Conservation (phyloP, 176 grass and related monocot species). For the Cocos nucifera region DNA sequence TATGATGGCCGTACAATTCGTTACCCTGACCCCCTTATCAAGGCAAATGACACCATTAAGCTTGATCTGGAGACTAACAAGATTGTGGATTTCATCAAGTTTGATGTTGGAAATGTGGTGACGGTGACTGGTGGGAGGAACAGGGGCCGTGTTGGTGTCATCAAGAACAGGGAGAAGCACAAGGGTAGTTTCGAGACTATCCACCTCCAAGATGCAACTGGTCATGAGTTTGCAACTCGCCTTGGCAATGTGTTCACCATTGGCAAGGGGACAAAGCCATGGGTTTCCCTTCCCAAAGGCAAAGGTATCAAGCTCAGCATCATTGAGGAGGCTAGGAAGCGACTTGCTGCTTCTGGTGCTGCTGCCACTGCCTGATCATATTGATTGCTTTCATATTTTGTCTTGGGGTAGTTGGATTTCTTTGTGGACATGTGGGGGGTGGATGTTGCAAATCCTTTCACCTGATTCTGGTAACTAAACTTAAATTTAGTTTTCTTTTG, state of each 20-base stretch:
- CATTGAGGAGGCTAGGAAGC: conserved; percentile 25
- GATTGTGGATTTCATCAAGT: conserved; percentile 29
- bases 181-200: conserved; percentile 23
- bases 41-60: conserved; percentile 25
- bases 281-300: conserved; percentile 24
- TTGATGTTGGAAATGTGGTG: conserved; percentile 26
- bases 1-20: conserved; percentile 27
- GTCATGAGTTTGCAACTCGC: conserved; percentile 25
- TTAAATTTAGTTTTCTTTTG: no score
- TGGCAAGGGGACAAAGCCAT: conserved; percentile 21
- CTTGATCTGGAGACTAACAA: conserved; percentile 19
- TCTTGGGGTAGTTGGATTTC: background rate
- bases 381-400: background rate
- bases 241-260: conserved; percentile 24
- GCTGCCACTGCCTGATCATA: conserved; percentile 3
- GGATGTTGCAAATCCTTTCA: no score
- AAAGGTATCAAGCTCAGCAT: conserved; percentile 30
- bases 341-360: conserved; percentile 5
- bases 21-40: conserved; percentile 26
- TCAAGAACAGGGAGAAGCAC: conserved; percentile 32
- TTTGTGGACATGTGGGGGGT: no score
- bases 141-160: conserved; percentile 20
- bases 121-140: conserved; percentile 29
- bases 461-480: no score
- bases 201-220: conserved; percentile 24